phyloP scores from a whole-genome alignment of 225 moss, liverwort and hornwort species.

The Climacium dendroides region DNA sequence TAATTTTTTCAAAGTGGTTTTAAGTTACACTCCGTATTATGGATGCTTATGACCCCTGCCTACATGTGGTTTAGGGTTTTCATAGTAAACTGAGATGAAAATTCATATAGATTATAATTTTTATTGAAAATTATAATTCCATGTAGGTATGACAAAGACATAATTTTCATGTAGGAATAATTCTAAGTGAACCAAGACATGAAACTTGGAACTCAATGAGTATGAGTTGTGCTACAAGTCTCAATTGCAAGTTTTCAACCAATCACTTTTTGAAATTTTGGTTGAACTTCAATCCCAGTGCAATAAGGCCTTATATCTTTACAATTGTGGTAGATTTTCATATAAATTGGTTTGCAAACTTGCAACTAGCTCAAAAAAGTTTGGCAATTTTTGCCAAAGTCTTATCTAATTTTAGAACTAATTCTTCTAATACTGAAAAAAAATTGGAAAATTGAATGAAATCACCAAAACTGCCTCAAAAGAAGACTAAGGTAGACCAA shows the following conservation, averaged over 20 bases:
- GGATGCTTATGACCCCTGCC: too few species aligned
- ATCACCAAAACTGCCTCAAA: accelerated
- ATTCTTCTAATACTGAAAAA: neutral
- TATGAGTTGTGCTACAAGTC: neutral
- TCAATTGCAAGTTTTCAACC: accelerated
- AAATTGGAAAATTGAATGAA: neutral
- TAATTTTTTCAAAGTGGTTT: too few species aligned
- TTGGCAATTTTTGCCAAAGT: neutral
- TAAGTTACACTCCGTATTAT: too few species aligned
- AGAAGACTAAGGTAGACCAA: neutral
- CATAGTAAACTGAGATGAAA: too few species aligned
- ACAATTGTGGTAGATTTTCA: accelerated
- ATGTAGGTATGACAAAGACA: too few species aligned
- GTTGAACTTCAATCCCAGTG: neutral
- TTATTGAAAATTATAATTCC: too few species aligned
- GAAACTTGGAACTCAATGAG: neutral
- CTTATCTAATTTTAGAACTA: neutral
- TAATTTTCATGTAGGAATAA: neutral
- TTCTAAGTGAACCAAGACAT: neutral
- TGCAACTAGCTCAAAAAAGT: accelerated
- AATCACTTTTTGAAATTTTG: neutral
- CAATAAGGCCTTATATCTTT: neutral
- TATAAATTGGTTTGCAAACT: neutral
- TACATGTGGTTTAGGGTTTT: too few species aligned
- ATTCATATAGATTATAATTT: too few species aligned